Conservation (phyloP, 495 filamentous ascomycete genomes). For the Penicillium psychrofluorescens region DNA sequence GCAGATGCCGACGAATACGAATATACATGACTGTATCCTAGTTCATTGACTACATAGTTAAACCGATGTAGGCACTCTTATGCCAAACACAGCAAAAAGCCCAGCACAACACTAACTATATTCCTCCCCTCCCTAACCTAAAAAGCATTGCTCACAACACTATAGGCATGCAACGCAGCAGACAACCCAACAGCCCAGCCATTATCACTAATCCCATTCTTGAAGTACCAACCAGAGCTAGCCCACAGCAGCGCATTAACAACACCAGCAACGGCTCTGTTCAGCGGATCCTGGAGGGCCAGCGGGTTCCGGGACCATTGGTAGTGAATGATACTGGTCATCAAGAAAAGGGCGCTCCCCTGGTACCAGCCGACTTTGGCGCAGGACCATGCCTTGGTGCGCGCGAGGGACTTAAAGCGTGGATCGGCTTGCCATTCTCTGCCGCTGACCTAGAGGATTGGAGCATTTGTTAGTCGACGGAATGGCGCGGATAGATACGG, state of each 20-base stretch:
- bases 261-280: constrained; percentile 22
- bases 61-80: no score
- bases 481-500: background rate
- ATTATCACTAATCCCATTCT: constrained; percentile 19
- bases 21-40: no score
- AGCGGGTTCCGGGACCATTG: constrained; percentile 20
- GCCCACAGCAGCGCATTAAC: constrained; percentile 18
- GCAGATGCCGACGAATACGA: no score
- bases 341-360: constrained; percentile 24
- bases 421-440: constrained; percentile 21
- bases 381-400: constrained; percentile 18
- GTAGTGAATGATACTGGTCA: constrained; percentile 25
- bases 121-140: background rate
- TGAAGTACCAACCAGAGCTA: constrained; percentile 24
- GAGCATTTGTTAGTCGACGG: background rate
- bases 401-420: constrained; percentile 13
- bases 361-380: constrained; percentile 27
- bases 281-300: constrained; percentile 18
- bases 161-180: constrained; percentile 19
- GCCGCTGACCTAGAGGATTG: constrained; percentile 7
- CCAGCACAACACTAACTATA: no score
- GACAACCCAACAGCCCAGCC: constrained; percentile 13
- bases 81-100: no score
- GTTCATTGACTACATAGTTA: no score
- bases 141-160: constrained; percentile 9